Percentiles rank a stretch among this genome's conserved stretches.
These are phyloP conservation scores for Microcyclosporella mali DNA, from an alignment of 2,329 filamentous ascomycete genomes.

Conservation along the genomic window DNA sequence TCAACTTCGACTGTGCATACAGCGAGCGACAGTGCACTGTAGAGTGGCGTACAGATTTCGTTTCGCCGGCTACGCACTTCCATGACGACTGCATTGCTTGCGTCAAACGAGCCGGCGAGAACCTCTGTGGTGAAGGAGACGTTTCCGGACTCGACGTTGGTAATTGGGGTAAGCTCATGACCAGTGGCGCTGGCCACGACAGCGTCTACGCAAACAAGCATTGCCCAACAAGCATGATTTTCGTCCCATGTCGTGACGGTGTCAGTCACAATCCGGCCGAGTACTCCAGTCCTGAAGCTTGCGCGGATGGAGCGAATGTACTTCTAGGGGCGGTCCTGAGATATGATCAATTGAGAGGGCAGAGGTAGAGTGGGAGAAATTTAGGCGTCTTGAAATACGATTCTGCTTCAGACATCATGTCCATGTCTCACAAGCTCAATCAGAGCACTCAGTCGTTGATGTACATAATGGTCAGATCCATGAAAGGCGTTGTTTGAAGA, in stretches of 20 bases:
- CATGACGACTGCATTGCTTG: slow-evolving; percentile 61
- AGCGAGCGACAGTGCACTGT: slow-evolving; percentile 41
- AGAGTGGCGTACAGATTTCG: slow-evolving; percentile 56
- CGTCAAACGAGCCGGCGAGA: slow-evolving; percentile 54
- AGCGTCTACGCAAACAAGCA: slow-evolving; percentile 40
- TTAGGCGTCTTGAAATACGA: no score
- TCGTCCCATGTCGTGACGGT: slow-evolving; percentile 43
- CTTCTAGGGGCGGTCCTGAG: slow-evolving; percentile 46
- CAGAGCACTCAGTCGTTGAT: no score
- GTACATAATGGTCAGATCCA: no score
- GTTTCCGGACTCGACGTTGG: slow-evolving; percentile 32
- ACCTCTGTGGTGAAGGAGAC: slow-evolving; percentile 49
- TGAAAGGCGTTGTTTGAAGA: no score
- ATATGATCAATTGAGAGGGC: slow-evolving; percentile 42
- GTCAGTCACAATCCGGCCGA: slow-evolving; percentile 45
- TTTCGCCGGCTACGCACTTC: slow-evolving; percentile 58
- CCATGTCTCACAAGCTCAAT: no score
- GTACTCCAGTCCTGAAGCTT: slow-evolving; percentile 42
- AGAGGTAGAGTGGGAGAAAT: slow-evolving; percentile 13
- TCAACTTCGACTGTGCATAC: slow-evolving; percentile 41
- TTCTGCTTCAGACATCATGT: no score
- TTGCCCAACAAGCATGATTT: slow-evolving; percentile 45
- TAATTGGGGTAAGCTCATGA: slow-evolving; percentile 45
- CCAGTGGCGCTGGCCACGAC: slow-evolving; percentile 60
- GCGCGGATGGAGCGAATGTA: slow-evolving; percentile 44